Evolutionary conservation across 2,329 filamentous ascomycete species (phyloP).

Genomic region (Fusarium anguioides): DNA sequence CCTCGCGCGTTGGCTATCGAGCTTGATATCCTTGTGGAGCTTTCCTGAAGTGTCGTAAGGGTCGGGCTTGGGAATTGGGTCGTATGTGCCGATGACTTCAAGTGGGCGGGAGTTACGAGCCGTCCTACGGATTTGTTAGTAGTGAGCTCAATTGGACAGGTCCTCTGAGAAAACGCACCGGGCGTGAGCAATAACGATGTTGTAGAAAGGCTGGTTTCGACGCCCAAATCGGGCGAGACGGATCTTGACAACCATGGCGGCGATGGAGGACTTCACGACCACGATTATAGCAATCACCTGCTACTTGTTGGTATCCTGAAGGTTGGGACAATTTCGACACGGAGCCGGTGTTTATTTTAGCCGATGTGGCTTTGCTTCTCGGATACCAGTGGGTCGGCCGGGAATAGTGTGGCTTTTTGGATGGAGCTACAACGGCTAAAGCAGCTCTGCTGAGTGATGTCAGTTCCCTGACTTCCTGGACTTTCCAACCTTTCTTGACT

Average conservation of each 20-base stretch:
- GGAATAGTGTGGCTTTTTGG: constrained; percentile 8
- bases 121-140: constrained; percentile 64
- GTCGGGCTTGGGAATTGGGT: constrained; percentile 72
- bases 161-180: constrained; percentile 67
- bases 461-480: constrained; percentile 22
- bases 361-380: constrained; percentile 48
- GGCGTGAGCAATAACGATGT: constrained; percentile 95
- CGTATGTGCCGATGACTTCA: constrained; percentile 88
- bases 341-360: constrained; percentile 50
- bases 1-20: constrained; percentile 82
- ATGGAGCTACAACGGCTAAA: not conserved
- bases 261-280: constrained; percentile 32
- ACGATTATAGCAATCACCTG: constrained; percentile 13
- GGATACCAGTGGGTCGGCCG: not conserved
- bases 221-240: constrained; percentile 93
- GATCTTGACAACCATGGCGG: constrained; percentile 88
- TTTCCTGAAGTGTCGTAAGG: constrained; percentile 71
- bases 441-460: constrained; percentile 30
- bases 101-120: constrained; percentile 89
- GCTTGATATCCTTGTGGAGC: constrained; percentile 89
- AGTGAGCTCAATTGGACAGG: not conserved
- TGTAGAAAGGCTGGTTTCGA: constrained; percentile 91
- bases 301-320: constrained; percentile 26
- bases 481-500: constrained; percentile 22
- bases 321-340: constrained; percentile 47